A percentile compares a stretch with the other conserved stretches of the same genome.
These are phyloP conservation scores for Fusarium dimerum DNA, from an alignment of 2,329 filamentous ascomycete genomes.

Conservation along the genomic window DNA sequence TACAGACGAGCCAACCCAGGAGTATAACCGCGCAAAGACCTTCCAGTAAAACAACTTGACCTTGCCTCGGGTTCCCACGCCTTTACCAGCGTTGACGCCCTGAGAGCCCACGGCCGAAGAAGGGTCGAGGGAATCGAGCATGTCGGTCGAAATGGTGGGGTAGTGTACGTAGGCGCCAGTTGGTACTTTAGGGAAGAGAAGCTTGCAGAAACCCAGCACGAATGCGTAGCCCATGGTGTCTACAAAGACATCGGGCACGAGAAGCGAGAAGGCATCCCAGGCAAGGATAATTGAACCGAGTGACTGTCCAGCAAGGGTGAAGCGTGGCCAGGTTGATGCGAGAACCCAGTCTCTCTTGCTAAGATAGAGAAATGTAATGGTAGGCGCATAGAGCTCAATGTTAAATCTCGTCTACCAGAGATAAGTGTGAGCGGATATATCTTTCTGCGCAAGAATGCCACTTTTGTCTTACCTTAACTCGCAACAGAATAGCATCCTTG, in stretches of 20 bases:
- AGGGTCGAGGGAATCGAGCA: slow-evolving; percentile 82
- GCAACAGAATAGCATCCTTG: slow-evolving; percentile 75
- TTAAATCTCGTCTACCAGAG: slow-evolving; percentile 75
- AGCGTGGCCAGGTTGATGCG: slow-evolving; percentile 83
- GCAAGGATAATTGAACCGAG: slow-evolving; percentile 84
- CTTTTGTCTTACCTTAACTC: slow-evolving; percentile 63
- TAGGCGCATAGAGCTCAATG: slow-evolving; percentile 81
- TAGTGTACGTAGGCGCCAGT: slow-evolving; percentile 97
- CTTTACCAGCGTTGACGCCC: slow-evolving; percentile 83
- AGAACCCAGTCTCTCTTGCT: slow-evolving; percentile 85
- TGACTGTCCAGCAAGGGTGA: slow-evolving; percentile 93
- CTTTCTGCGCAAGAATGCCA: neutral
- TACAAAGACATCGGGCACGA: slow-evolving; percentile 91
- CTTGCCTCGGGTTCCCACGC: slow-evolving; percentile 67
- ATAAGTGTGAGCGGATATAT: slow-evolving; percentile 9
- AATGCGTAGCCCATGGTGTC: slow-evolving; percentile 99
- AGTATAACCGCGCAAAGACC: slow-evolving; percentile 80
- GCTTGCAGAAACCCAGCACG: slow-evolving; percentile 76
- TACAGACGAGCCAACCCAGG: slow-evolving; percentile 76
- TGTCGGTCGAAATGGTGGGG: slow-evolving; percentile 96
- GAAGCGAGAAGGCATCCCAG: slow-evolving; percentile 88
- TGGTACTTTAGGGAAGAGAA: slow-evolving; percentile 77
- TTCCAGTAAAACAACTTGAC: slow-evolving; percentile 85
- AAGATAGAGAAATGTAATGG: slow-evolving; percentile 86
- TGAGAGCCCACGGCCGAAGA: slow-evolving; percentile 56